A percentile compares a stretch with the other conserved stretches of the same genome.
These are phyloP conservation scores for Chlorella sorokiniana DNA, from an alignment of 139 green algal species.

Conservation along the genomic window DNA sequence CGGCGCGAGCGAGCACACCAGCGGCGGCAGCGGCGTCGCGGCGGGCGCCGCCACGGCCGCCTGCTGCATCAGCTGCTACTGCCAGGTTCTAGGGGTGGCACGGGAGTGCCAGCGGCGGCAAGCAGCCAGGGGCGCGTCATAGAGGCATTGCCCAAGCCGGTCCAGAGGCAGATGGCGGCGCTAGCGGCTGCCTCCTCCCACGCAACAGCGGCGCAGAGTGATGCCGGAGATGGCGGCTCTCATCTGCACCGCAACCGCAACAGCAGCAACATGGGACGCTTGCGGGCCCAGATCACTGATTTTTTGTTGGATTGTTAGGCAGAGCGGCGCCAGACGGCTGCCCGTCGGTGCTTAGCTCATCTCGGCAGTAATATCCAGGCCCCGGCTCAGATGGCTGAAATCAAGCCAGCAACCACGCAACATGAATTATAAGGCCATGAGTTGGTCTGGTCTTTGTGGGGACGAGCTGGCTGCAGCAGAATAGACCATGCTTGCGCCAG, in stretches of 20 bases:
- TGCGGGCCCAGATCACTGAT: conserved; percentile 25
- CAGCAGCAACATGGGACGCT: background rate
- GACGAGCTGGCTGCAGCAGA: too few species aligned
- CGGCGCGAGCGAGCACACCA: conserved; percentile 13
- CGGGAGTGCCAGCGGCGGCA: background rate
- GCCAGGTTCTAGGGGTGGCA: conserved; percentile 20
- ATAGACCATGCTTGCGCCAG: too few species aligned
- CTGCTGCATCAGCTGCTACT: conserved; percentile 30
- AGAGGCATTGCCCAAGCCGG: background rate
- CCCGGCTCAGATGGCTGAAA: too few species aligned
- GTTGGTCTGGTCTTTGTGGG: too few species aligned
- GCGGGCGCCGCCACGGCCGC: background rate
- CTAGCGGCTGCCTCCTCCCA: background rate
- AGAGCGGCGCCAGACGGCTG: too few species aligned
- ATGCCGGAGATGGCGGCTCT: background rate
- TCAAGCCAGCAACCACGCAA: too few species aligned
- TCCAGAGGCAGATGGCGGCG: background rate
- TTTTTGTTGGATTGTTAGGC: conserved; percentile 1
- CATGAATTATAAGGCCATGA: too few species aligned
- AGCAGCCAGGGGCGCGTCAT: background rate
- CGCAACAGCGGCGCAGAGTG: background rate
- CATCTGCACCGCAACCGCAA: background rate
- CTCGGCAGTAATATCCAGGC: too few species aligned
- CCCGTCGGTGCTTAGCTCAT: too few species aligned
- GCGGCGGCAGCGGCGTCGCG: background rate